A percentile compares a stretch with the other conserved stretches of the same genome.
Conservation (phyloP, 495 filamentous ascomycete genomes). For the Ramalina intermedia region DNA sequence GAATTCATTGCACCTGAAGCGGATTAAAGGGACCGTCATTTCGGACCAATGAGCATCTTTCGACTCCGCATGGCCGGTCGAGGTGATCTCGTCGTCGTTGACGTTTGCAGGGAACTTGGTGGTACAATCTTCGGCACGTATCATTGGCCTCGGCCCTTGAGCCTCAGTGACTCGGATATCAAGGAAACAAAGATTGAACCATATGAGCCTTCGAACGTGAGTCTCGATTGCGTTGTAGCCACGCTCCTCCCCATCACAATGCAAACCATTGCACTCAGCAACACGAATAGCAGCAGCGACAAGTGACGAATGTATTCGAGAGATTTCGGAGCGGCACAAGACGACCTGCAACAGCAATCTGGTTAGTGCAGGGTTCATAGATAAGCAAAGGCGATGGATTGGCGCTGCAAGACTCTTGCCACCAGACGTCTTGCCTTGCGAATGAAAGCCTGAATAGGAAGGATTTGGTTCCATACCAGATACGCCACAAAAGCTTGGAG, state of each 20-base stretch:
- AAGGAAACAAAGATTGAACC: conserved; percentile 62
- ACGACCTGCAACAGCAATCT: conserved; percentile 37
- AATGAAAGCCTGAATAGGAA: background rate
- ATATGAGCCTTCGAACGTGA: conserved; percentile 60
- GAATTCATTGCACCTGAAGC: conserved; percentile 62
- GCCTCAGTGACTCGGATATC: conserved; percentile 66
- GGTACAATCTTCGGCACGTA: conserved; percentile 57
- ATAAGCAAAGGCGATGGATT: background rate
- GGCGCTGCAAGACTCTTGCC: background rate
- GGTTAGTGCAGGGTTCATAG: background rate
- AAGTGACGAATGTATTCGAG: conserved; percentile 54
- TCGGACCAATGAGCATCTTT: conserved; percentile 45
- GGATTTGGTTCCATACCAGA: conserved; percentile 4
- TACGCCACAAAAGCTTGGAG: conserved; percentile 50
- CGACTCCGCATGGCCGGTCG: conserved; percentile 24
- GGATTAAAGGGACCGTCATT: conserved; percentile 47
- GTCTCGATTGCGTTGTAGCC: conserved; percentile 51
- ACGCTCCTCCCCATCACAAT: conserved; percentile 42
- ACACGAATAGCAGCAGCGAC: conserved; percentile 55
- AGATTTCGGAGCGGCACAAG: conserved; percentile 52
- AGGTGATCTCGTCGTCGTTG: conserved; percentile 43
- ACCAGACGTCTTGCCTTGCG: too few species aligned
- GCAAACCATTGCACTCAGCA: conserved; percentile 65
- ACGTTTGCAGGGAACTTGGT: conserved; percentile 53
- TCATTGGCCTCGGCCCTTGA: conserved; percentile 52